These are phyloP conservation scores for Penicillium mononematosum DNA, from an alignment of 495 filamentous ascomycete genomes.

Conservation along the genomic window DNA sequence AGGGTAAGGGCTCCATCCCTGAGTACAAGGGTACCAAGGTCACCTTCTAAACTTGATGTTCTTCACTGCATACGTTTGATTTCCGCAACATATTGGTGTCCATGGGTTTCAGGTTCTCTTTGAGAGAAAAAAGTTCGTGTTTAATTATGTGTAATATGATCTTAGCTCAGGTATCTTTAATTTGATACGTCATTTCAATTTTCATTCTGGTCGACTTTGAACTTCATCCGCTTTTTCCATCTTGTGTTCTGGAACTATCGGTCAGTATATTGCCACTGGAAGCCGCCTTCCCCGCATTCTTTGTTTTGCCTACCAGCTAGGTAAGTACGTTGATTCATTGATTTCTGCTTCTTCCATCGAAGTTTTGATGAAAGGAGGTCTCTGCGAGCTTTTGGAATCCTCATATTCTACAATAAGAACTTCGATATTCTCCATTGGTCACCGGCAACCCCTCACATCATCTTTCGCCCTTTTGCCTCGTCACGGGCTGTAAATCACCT, in stretches of 20 bases:
- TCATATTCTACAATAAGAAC: background rate
- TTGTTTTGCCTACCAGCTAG: background rate
- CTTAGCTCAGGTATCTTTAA: conserved; percentile 19
- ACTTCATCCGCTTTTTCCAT: background rate
- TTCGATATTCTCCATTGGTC: background rate
- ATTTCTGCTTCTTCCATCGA: background rate
- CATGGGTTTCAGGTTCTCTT: conserved; percentile 15
- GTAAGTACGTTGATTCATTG: background rate
- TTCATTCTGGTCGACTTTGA: background rate
- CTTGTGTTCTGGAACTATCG: background rate
- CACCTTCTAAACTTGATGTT: conserved; percentile 64
- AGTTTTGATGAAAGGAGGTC: background rate
- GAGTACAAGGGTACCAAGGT: conserved; percentile 91
- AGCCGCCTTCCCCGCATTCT: conserved; percentile 8
- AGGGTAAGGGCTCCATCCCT: conserved; percentile 71
- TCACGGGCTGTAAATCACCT: conserved; percentile 32
- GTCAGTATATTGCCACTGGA: background rate
- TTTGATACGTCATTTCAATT: conserved; percentile 20
- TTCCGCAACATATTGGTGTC: conserved; percentile 24
- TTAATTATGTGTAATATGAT: conserved; percentile 22
- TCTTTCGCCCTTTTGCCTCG: conserved; percentile 3
- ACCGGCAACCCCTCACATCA: conserved; percentile 6
- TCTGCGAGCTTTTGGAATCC: background rate
- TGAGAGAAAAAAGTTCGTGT: conserved; percentile 24
- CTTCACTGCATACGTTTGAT: conserved; percentile 14